Conservation (phyloP, 164 flowering plant species). For the Stephania japonica region DNA sequence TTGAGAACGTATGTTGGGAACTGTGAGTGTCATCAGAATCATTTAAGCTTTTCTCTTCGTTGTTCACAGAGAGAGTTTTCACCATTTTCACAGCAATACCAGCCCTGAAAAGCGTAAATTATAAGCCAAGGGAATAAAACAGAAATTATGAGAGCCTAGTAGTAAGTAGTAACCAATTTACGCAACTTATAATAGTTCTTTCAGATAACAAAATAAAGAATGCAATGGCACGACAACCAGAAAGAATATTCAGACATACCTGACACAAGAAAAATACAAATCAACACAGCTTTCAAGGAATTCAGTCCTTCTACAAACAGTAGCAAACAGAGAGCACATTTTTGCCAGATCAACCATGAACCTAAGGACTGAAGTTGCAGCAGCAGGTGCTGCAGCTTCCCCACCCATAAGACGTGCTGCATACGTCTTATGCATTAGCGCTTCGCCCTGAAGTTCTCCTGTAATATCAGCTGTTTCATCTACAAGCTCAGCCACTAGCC, state of each 20-base stretch:
- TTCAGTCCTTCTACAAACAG: slow-evolving; percentile 72
- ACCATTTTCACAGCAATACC: slow-evolving; percentile 81
- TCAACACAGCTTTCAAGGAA: slow-evolving; percentile 92
- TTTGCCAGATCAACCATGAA: slow-evolving; percentile 99
- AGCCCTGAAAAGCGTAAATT: slow-evolving; percentile 54
- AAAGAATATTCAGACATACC: slow-evolving; percentile 39
- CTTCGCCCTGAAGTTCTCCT: slow-evolving; percentile 98
- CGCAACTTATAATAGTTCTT: neutral
- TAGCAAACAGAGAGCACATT: slow-evolving; percentile 86
- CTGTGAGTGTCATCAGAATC: slow-evolving; percentile 73
- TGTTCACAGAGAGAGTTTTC: slow-evolving; percentile 51
- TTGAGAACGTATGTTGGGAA: slow-evolving; percentile 79
- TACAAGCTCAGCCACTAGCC: slow-evolving; percentile 82
- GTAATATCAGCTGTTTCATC: slow-evolving; percentile 73
- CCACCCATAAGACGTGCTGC: slow-evolving; percentile 99
- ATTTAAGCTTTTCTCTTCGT: slow-evolving; percentile 64
- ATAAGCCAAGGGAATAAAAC: slow-evolving; percentile 7
- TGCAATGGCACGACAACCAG: neutral
- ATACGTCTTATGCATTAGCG: slow-evolving; percentile 97
- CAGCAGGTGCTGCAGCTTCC: slow-evolving; percentile 98
- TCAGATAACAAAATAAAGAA: neutral
- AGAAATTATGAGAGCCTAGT: neutral
- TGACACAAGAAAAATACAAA: slow-evolving; percentile 87
- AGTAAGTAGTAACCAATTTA: neutral
- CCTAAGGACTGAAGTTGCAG: slow-evolving; percentile 87